Percentiles rank a stretch among this genome's conserved stretches.
Evolutionary conservation across 2,329 filamentous ascomycete genomes (phyloP).

Genomic region (Paecilomyces variotii): DNA sequence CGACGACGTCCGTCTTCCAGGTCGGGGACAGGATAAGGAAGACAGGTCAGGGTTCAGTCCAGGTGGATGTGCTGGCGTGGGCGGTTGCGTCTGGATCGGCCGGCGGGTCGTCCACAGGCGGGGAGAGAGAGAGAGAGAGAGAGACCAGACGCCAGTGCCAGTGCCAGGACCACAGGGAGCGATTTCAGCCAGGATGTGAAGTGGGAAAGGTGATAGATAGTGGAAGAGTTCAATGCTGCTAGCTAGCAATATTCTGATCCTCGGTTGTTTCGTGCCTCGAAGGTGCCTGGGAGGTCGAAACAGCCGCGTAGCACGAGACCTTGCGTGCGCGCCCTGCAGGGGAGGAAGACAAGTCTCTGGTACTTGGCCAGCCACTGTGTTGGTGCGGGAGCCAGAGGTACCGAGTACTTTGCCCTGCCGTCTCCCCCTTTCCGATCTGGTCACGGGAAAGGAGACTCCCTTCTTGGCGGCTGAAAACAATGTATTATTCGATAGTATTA

Average conservation of each 20-base stretch:
- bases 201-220: slow-evolving; percentile 1
- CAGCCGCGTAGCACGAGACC: slow-evolving; percentile 1
- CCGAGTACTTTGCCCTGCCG: slow-evolving; percentile 1
- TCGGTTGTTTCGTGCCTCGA: background rate
- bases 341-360: slow-evolving; percentile 9
- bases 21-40: slow-evolving; percentile 9
- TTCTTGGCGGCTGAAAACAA: background rate
- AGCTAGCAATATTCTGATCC: background rate
- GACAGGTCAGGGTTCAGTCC: slow-evolving; percentile 10
- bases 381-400: slow-evolving; percentile 6
- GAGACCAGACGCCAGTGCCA: slow-evolving; percentile 1
- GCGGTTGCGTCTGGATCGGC: slow-evolving; percentile 18
- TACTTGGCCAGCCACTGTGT: slow-evolving; percentile 6
- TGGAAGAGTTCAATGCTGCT: background rate
- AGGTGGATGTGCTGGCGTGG: slow-evolving; percentile 14
- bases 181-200: slow-evolving; percentile 8
- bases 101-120: slow-evolving; percentile 16
- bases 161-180: slow-evolving; percentile 11
- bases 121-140: slow-evolving; percentile 7
- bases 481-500: too few relatives aligned
- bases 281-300: background rate
- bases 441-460: background rate
- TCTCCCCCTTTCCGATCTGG: background rate
- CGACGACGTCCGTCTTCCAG: slow-evolving; percentile 2
- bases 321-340: background rate